Base-by-base conservation (phyloP, 768 basidiomycete species). In the Tylopilus felleus region DNA sequence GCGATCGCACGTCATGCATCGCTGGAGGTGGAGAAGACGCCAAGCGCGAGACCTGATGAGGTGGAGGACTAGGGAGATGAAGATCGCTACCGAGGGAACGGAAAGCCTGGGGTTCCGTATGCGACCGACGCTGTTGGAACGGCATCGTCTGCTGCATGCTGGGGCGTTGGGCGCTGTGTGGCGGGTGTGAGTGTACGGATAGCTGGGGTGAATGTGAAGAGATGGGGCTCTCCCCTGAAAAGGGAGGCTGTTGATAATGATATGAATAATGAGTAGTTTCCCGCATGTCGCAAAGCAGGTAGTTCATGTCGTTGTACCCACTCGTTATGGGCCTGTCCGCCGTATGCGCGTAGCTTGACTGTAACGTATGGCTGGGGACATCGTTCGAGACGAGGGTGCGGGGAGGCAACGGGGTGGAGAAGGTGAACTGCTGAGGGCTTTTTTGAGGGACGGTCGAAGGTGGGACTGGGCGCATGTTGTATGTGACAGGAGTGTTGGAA, bases 101-200 rank as follows among this genome's bases (percentile, higher is more conserved):
- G 66, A 76, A 82, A 17, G 74, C 75, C 58, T 80, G 81, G 22
- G 83, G 76, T 44, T 85, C 84, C 28, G 80, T 81, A 47, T 80
- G 71, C 36, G 83, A 75, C 47, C 85, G 78, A 56, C 83, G 77
- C 59, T 81, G 82, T 38, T 77, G 75, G 63, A 79, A 85, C 14
- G 80, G 70, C 52, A 79, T 59, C 39, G 78, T 64, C 49, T 81
- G 77, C 8, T 75, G 74, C 31, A 77, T 69, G 38, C 67, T 67
- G 28, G 71, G 62, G 47, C 76, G 75, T 47, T 68, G 67, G 35
- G 76, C 66, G 36, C 54, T 60, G 51, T 65, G 71, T 49, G 66
- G 57, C 31, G 67, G 59, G 40, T 73, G 68, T 28, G 72, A 58
- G 60, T 74, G 72, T 19, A 72, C 68, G 29, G 75, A 61, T 27